Evolutionary conservation across 2,329 filamentous ascomycete species (phyloP), one percentile per base, ranked within the genome.

Genomic region (Fusarium metavorans): DNA sequence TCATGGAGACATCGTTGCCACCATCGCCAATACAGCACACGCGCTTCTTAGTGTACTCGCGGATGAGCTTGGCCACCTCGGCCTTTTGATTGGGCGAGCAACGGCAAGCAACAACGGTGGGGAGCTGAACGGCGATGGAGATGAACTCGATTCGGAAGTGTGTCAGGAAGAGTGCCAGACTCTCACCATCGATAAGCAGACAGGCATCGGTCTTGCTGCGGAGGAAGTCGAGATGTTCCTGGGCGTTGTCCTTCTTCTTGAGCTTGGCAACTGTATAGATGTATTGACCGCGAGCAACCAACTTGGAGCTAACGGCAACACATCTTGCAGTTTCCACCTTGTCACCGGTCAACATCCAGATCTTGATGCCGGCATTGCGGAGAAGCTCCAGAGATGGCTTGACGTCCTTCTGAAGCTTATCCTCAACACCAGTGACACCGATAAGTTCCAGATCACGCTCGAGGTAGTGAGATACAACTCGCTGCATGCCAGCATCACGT

Each of bases 311-410:
- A 50, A 99, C 93, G 2, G 97, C 97, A 14, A 99, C 96, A 83
- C 97, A 99, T 39, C 97, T 92, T 18, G 97, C 97, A 16, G 97
- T 99, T 84, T 99, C 97, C 4, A 99, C 94, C 84, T 99, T 99
- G 87, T 99, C 97, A 56, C 97, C 97, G 0, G 97, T 99, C 81
- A 99, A 87, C 97, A 99, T 99, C 97, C 97, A 99, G 60, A 99
- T 98, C 83, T 98, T 98, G 84, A 99, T 97, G 30, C 97, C 97
- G 0, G 97, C 97, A 79, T 99, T 99, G 75, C 97, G 94, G 62
- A 99, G 89, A 6, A 99, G 90, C 83, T 99, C 97, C 7, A 99
- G 88, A 0, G 95, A 98, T 1, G 96, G 94, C 82, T 98, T 99
- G 80, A 99, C 97, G 79, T 98, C 95, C 73, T 92, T 92, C 82